phyloP scores from a whole-genome alignment of 164 flowering plant genomes.

The Berberis thunbergii region DNA sequence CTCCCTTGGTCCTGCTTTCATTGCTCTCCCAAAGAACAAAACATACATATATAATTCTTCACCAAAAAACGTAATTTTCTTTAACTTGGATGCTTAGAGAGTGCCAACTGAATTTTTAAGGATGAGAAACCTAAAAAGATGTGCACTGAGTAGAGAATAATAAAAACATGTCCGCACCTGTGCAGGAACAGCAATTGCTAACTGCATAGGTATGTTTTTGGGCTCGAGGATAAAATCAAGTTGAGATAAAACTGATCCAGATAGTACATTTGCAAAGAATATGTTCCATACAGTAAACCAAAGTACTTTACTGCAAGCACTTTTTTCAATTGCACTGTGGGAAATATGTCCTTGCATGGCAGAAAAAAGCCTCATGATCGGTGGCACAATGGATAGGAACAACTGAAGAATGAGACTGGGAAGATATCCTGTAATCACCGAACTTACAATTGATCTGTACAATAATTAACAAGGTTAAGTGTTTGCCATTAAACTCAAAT shows the following conservation, averaged over 20 bases:
- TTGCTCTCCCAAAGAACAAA: no score
- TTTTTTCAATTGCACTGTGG: constrained; percentile 58
- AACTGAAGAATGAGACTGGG: constrained; percentile 85
- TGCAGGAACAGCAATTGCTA: constrained; percentile 78
- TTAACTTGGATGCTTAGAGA: no score
- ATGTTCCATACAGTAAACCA: constrained; percentile 88
- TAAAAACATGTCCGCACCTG: constrained; percentile 41
- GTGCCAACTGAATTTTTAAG: no score
- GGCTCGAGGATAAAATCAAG: constrained; percentile 54
- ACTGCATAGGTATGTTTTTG: constrained; percentile 47
- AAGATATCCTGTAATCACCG: constrained; percentile 89
- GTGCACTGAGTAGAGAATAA: background rate
- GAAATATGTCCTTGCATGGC: constrained; percentile 79
- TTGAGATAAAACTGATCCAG: constrained; percentile 56
- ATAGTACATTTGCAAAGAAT: constrained; percentile 82
- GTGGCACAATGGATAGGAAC: constrained; percentile 66
- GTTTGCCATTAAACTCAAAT: background rate
- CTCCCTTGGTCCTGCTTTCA: no score
- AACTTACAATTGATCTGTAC: constrained; percentile 64
- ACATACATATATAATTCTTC: no score
- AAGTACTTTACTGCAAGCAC: constrained; percentile 74
- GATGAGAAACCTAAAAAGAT: no score
- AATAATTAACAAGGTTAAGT: constrained; percentile 1
- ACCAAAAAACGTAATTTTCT: no score
- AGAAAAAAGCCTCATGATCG: constrained; percentile 69